phyloP scores from a whole-genome alignment of 495 filamentous ascomycete species.

The Penicillium samsonianum region DNA sequence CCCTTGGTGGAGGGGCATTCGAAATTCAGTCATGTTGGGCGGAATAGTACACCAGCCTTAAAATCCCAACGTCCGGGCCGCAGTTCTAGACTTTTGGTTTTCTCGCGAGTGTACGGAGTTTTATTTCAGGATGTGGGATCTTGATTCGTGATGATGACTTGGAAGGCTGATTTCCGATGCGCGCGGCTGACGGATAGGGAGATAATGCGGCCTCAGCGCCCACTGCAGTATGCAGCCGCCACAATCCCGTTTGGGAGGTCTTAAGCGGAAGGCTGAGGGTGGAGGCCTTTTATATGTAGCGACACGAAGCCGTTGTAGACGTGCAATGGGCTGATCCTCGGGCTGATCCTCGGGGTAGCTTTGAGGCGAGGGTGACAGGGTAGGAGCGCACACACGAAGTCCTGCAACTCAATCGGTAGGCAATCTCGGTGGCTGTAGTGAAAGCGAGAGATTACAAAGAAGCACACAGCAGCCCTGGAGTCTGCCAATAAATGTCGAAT shows the following conservation, averaged over 20 bases:
- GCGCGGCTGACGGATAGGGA: constrained; percentile 26
- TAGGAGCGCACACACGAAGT: constrained; percentile 5
- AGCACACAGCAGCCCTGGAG: not conserved
- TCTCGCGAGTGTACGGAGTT: constrained; percentile 8
- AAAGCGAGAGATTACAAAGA: not conserved
- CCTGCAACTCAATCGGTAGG: constrained; percentile 1
- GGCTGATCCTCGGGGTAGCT: constrained; percentile 3
- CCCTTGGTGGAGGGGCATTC: constrained; percentile 41
- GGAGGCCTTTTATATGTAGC: not conserved
- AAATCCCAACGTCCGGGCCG: constrained; percentile 14
- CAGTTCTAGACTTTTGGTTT: not conserved
- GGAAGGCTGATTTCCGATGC: constrained; percentile 20
- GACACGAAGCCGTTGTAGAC: not conserved
- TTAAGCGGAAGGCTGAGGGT: constrained; percentile 13
- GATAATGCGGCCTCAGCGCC: constrained; percentile 30
- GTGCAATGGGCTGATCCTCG: constrained; percentile 18
- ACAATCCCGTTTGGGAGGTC: constrained; percentile 5
- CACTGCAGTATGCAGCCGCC: constrained; percentile 21
- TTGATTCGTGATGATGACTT: not conserved
- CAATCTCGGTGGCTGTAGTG: not conserved
- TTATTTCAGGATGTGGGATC: not conserved
- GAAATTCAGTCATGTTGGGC: constrained; percentile 48
- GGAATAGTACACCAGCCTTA: constrained; percentile 36
- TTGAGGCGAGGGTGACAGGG: constrained; percentile 10
- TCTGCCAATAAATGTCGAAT: not conserved